phyloP scores from a whole-genome alignment of 768 basidiomycete genomes.

The Trametes cubensis region DNA sequence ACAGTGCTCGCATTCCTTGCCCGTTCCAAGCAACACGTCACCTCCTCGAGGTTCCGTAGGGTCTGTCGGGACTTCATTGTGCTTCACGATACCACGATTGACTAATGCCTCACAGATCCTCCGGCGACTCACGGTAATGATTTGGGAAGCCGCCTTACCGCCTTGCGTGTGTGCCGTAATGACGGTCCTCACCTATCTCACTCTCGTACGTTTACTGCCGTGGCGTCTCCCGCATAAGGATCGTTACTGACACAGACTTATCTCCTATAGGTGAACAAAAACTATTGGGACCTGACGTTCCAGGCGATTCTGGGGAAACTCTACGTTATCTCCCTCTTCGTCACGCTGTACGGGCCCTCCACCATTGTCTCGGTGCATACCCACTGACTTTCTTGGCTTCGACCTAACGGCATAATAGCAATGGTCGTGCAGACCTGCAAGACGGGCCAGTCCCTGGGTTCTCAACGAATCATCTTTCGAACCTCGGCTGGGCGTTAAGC shows the following conservation, averaged over 20 bases:
- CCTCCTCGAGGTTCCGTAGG: conserved; percentile 26
- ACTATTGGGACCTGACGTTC: conserved; percentile 33
- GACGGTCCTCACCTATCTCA: conserved; percentile 26
- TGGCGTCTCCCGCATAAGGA: neutral
- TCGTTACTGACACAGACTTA: neutral
- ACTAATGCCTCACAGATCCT: conserved; percentile 18
- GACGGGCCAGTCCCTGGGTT: conserved; percentile 15
- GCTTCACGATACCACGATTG: neutral
- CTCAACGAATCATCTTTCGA: conserved; percentile 14
- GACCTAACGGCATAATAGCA: neutral
- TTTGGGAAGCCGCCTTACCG: conserved; percentile 35
- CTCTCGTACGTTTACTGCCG: conserved; percentile 17
- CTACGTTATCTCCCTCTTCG: conserved; percentile 36
- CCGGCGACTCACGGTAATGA: conserved; percentile 25
- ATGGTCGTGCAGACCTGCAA: conserved; percentile 21
- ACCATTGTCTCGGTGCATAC: neutral
- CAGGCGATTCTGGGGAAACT: conserved; percentile 35
- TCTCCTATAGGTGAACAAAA: conserved; percentile 20
- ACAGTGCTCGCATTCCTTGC: conserved; percentile 26
- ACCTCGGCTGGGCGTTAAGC: conserved; percentile 15
- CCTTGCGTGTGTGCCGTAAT: conserved; percentile 33
- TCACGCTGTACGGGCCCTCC: conserved; percentile 28
- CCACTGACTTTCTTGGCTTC: neutral
- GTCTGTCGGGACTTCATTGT: conserved; percentile 3
- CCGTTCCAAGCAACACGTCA: conserved; percentile 25